Conservation (phyloP, 2,329 filamentous ascomycete genomes). For the Neobulgaria alba region DNA sequence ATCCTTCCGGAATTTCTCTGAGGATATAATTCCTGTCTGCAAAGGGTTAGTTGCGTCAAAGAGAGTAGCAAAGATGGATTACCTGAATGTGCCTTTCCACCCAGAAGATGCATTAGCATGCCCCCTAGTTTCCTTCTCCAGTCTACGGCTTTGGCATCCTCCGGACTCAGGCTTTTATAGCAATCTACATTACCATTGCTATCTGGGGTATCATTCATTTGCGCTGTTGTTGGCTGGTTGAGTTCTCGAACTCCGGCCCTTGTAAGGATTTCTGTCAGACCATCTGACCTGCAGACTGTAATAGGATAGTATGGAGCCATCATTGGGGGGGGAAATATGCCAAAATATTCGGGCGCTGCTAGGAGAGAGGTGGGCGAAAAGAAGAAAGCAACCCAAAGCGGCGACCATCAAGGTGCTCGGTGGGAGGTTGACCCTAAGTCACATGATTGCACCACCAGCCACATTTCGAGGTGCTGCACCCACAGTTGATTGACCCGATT, state of each 20-base stretch:
- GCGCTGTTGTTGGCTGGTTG: slow-evolving; percentile 42
- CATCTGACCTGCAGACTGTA: slow-evolving; percentile 23
- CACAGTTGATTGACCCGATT: no score
- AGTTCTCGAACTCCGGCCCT: slow-evolving; percentile 28
- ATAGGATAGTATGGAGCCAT: slow-evolving; percentile 23
- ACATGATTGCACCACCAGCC: no score
- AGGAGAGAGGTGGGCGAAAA: no score
- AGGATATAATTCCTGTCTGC: slow-evolving; percentile 39
- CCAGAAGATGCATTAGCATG: slow-evolving; percentile 46
- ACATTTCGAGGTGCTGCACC: no score
- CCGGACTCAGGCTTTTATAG: slow-evolving; percentile 40
- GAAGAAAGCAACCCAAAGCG: no score
- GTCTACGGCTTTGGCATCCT: slow-evolving; percentile 45
- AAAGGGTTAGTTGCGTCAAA: slow-evolving; percentile 6
- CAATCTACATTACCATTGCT: slow-evolving; percentile 44
- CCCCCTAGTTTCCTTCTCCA: slow-evolving; percentile 50
- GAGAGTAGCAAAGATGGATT: background rate
- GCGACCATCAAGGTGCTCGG: no score
- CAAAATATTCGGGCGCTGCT: no score
- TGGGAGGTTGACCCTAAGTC: no score
- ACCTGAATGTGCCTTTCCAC: slow-evolving; percentile 24
- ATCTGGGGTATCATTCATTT: slow-evolving; percentile 43
- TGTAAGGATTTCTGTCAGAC: slow-evolving; percentile 16
- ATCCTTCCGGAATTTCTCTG: slow-evolving; percentile 45
- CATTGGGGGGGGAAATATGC: no score